These are phyloP conservation scores for Pichia deserticola DNA, from an alignment of 805 yeast genomes.

Conservation along the genomic window DNA sequence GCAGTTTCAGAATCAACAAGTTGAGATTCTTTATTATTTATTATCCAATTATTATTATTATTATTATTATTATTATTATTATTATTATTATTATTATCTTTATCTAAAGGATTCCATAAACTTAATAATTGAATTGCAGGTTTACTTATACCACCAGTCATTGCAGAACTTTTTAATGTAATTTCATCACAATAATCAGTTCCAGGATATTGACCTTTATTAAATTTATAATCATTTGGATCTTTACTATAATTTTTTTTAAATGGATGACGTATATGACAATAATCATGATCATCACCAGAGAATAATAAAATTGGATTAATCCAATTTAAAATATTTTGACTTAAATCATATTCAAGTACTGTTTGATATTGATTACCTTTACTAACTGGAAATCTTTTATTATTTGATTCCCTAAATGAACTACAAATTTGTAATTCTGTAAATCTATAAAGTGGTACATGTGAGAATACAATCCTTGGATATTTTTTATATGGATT, in stretches of 20 bases:
- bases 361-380: constrained; percentile 92
- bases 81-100: too few species aligned
- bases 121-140: constrained; percentile 88
- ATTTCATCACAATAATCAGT: constrained; percentile 51
- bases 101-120: constrained; percentile 31
- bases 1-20: constrained; percentile 23
- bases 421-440: constrained; percentile 65
- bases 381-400: constrained; percentile 54
- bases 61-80: too few species aligned
- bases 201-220: constrained; percentile 12
- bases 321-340: constrained; percentile 48
- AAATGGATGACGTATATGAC: constrained; percentile 56
- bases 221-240: constrained; percentile 6
- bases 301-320: constrained; percentile 68
- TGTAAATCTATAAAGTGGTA: constrained; percentile 74
- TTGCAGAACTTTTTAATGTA: constrained; percentile 81
- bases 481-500: constrained; percentile 35
- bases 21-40: constrained; percentile 12
- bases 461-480: constrained; percentile 71
- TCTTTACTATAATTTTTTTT: constrained; percentile 12
- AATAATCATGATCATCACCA: constrained; percentile 97
- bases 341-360: constrained; percentile 53
- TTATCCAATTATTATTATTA: not conserved
- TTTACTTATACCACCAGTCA: constrained; percentile 81
- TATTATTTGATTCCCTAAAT: constrained; percentile 59